Evolutionary conservation across 2,329 filamentous ascomycete species (phyloP), one percentile per base, ranked within the genome.

Genomic region (Leptographium lundbergii): DNA sequence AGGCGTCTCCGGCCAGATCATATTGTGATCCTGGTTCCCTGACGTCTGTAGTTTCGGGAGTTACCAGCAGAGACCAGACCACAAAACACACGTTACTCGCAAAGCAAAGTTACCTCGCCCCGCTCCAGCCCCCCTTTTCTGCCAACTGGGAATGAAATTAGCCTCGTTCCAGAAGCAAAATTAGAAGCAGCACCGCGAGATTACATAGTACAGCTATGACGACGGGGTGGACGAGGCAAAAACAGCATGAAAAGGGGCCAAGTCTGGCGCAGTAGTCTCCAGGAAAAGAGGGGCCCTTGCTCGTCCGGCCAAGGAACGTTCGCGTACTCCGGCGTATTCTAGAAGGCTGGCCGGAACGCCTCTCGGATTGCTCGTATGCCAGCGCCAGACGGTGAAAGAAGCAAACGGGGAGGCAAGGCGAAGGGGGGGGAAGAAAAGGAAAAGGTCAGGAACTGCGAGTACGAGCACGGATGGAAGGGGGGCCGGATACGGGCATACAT

Each of bases 41-140:
- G 52, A 65, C 60, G 59, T 63, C 64, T 54, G 59, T 55, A 57
- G 63, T 62, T 57, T 69, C 69, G 59, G 47, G 57, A 34, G 24
- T 47, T 45, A 6, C 42, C 42, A 45, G 42, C 42, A 19, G 42
- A 17, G 36, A n/a, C 24, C 27, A 39, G 54, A 47, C 27, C 22
- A 27, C 14, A 29, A 24, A n/a, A 54, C 52, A 42, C 17, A 39
- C 32, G 34, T 45, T 45, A 45, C 42, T 6, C n/a, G 17, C 19
- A 45, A 45, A 19, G 42, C 17, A 45, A 45, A 45, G 42, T 19
- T 45, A 45, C 42, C 42, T 45, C n/a, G 42, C 22, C 10, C 47
- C 24, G 14, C 48, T 34, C 25, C 13, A 25, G 19, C 48, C 24
- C 48, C 25, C 17, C 5, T 51, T 51, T 29, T 27, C 11, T n/a